These are phyloP conservation scores for Colletotrichum truncatum DNA, from an alignment of 2,329 filamentous ascomycete genomes.

Conservation along the genomic window DNA sequence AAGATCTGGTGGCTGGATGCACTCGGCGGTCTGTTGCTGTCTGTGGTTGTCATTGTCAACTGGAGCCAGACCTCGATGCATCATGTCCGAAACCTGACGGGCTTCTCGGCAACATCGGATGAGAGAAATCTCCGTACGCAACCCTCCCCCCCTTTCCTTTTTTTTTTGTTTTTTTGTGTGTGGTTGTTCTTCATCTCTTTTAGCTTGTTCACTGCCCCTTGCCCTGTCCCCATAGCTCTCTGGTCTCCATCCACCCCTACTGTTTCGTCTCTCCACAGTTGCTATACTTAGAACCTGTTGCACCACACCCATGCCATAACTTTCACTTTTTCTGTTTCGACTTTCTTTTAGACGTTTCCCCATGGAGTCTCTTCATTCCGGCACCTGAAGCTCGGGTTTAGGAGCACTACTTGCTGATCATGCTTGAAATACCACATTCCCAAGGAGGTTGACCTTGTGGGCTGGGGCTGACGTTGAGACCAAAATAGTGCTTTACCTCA, in stretches of 20 bases:
- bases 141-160: neutral
- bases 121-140: conserved; percentile 75
- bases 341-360: neutral
- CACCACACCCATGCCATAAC: neutral
- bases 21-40: conserved; percentile 81
- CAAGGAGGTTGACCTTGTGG: neutral
- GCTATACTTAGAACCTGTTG: conserved; percentile 8
- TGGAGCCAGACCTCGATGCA: conserved; percentile 79
- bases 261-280: conserved; percentile 12
- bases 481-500: conserved; percentile 77
- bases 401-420: neutral
- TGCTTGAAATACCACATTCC: neutral
- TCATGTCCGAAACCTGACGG: conserved; percentile 84
- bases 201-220: neutral
- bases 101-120: conserved; percentile 80
- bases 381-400: neutral
- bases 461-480: neutral
- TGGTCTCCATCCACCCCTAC: no score
- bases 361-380: neutral
- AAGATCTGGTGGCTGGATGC: conserved; percentile 86
- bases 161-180: neutral
- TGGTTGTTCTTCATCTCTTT: no score
- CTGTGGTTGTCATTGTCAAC: conserved; percentile 79
- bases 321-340: neutral
- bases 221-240: no score